Percentiles rank a stretch among this genome's conserved stretches.
Conservation (phyloP, 805 yeast genomes). For the Cyberlindnera japonica region DNA sequence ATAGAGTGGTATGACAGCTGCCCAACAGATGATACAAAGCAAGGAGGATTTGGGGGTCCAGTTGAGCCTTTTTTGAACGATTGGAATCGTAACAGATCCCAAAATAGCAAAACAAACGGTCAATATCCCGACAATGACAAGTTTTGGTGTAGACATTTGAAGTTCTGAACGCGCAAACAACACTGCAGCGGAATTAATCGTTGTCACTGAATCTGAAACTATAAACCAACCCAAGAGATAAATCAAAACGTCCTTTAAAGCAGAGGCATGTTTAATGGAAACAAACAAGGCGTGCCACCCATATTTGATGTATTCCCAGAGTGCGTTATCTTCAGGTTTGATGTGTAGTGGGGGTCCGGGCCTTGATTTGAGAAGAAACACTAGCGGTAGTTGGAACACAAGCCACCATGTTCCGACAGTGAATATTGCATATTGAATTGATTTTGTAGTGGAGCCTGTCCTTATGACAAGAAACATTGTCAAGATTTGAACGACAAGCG, state of each 20-base stretch:
- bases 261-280: constrained; percentile 57
- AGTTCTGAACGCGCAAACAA: constrained; percentile 70
- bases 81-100: constrained; percentile 62
- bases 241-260: constrained; percentile 60
- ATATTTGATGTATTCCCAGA: constrained; percentile 38
- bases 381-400: constrained; percentile 61
- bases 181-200: constrained; percentile 77
- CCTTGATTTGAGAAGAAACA: constrained; percentile 42
- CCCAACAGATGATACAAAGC: constrained; percentile 53
- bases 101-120: constrained; percentile 64
- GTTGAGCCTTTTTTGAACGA: constrained; percentile 33
- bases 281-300: constrained; percentile 61
- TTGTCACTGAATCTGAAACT: constrained; percentile 69
- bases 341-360: constrained; percentile 36
- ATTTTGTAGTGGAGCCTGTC: constrained; percentile 35
- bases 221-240: constrained; percentile 75
- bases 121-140: constrained; percentile 62
- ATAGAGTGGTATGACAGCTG: constrained; percentile 65
- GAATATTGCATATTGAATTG: constrained; percentile 56
- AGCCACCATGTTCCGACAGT: constrained; percentile 79
- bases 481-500: constrained; percentile 58
- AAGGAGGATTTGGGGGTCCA: constrained; percentile 46
- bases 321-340: constrained; percentile 14
- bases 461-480: constrained; percentile 49
- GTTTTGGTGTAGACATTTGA: constrained; percentile 61